Evolutionary conservation across 208 protist genomes (phyloP), one percentile per base, ranked within the genome.

Genomic region (Kentomonas sorsogonicus): DNA sequence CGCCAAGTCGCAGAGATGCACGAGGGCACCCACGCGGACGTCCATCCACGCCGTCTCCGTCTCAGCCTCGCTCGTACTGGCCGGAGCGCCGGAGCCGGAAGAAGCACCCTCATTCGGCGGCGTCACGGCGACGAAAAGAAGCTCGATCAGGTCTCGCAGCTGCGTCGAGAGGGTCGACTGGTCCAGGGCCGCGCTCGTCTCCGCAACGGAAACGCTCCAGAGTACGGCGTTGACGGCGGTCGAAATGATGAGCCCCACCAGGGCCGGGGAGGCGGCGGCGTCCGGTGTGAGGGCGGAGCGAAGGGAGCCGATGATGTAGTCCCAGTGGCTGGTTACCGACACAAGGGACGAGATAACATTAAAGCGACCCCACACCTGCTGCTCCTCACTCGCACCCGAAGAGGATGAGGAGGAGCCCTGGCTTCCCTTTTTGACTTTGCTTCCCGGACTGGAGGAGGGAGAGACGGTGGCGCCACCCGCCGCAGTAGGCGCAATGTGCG

Each of bases 1-100:
- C 1, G 69, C 65, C 10, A 94, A 25, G 63, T 94, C 87, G 53
- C 75, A 86, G 3, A 94, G 58, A 43, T 66, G 63, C 10, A 80
- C 40, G 53, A 91, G 77, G 25, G 60, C 71, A n/a, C 72, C 69
- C 13, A 25, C 45, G 39, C 47, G 45, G 33, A 71, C 30, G 13
- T 13, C 30, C 6, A 63, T 22, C 26, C 69, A 48, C 31, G 57
- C 29, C n/a, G 26, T 34, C 3, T 36, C 41, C 39, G 57, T 22
- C 46, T 39, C 30, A 2, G 7, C 25, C 31, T 22, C 44, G 25
- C 46, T 33, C 18, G 29, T 48, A 1, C 36, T 22, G 5, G 31
- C 26, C 31, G 20, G 3, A 9, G 20, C 2, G 2, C 57, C 18
- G 7, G 1, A 27, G 18, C 10, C 29, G 2, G 52, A 15, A 13